phyloP scores from a whole-genome alignment of 805 yeast genomes.

The Scheffersomyces ergatensis region DNA sequence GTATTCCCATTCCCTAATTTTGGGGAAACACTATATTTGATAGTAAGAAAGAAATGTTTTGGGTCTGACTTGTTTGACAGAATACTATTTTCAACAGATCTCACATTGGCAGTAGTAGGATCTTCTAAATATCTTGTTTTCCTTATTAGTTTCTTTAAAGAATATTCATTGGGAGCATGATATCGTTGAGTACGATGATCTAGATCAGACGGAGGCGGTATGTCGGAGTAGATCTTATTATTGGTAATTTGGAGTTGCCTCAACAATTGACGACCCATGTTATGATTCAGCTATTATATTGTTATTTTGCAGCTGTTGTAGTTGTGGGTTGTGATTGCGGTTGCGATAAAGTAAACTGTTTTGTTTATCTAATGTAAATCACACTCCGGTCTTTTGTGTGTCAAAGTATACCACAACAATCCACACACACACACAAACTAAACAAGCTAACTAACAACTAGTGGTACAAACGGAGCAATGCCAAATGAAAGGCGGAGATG shows the following conservation, averaged over 20 bases:
- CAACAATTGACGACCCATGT: conserved; percentile 23
- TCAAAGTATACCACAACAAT: too few species aligned
- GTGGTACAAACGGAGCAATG: too few species aligned
- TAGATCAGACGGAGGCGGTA: conserved; percentile 12
- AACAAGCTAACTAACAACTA: too few species aligned
- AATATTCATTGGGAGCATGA: conserved; percentile 13
- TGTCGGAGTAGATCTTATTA: conserved; percentile 23
- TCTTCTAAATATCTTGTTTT: conserved; percentile 9
- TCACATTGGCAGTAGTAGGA: neutral
- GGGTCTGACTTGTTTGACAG: neutral
- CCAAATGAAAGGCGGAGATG: too few species aligned
- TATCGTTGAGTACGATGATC: conserved; percentile 21
- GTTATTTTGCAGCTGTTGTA: too few species aligned
- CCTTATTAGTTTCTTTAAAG: conserved; percentile 15
- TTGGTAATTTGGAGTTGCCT: conserved; percentile 28
- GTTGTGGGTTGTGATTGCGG: too few species aligned
- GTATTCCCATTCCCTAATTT: neutral
- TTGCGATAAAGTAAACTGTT: too few species aligned
- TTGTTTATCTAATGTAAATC: too few species aligned
- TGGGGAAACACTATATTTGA: neutral
- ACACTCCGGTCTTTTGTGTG: too few species aligned
- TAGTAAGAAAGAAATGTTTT: neutral
- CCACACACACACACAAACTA: too few species aligned
- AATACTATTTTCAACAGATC: neutral
- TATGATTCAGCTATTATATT: too few species aligned